These are phyloP conservation scores for Solanum dulcamara DNA, from an alignment of 257 asterid genomes.

Conservation along the genomic window DNA sequence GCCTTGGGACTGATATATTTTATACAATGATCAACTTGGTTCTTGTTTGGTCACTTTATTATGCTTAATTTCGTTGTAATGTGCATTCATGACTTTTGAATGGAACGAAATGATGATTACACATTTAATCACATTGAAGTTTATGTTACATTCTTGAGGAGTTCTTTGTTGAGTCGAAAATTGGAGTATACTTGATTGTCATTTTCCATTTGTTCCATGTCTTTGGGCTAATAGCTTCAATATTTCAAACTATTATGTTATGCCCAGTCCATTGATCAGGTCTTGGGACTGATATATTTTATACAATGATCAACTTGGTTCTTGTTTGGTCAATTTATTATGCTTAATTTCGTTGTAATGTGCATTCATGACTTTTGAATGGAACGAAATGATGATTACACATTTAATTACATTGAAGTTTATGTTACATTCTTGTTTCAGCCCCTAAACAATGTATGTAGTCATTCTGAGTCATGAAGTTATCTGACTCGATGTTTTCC, in stretches of 20 bases:
- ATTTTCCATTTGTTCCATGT: background rate
- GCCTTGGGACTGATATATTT: background rate
- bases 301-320: background rate
- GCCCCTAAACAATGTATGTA: background rate
- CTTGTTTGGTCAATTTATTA: background rate
- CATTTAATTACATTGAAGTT: background rate
- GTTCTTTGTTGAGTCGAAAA: background rate
- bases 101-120: too few relatives aligned
- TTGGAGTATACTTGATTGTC: background rate
- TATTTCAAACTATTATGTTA: background rate
- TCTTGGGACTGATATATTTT: background rate
- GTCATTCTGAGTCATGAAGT: background rate
- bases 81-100: background rate
- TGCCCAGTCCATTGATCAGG: background rate
- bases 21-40: background rate
- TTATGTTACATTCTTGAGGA: background rate
- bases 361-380: background rate
- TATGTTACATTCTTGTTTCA: background rate
- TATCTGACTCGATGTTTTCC: conserved; percentile 2
- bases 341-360: background rate
- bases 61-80: background rate
- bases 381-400: background rate
- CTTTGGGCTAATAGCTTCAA: background rate
- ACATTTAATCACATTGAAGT: too few relatives aligned
- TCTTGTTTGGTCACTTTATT: background rate